These are phyloP conservation scores for Tuber aestivum DNA, from an alignment of 495 filamentous ascomycete genomes.

Conservation along the genomic window DNA sequence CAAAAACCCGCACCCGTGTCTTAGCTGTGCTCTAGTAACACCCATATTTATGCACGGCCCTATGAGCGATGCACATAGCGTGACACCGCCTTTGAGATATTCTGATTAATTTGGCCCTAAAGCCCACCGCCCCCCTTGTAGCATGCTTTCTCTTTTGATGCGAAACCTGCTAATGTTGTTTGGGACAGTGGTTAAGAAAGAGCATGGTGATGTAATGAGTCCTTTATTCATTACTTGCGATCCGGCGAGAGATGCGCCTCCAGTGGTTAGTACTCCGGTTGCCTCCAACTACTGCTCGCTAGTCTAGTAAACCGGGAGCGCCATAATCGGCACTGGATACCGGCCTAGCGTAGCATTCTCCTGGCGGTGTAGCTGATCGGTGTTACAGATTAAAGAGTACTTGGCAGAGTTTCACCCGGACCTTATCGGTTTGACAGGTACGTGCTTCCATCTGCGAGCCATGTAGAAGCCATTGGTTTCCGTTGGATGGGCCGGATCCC, in stretches of 20 bases:
- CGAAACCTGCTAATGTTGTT: slow-evolving; percentile 6
- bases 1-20: not conserved
- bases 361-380: slow-evolving; percentile 3
- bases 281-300: not conserved
- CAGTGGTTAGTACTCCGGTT: slow-evolving; percentile 48
- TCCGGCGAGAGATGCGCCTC: slow-evolving; percentile 79
- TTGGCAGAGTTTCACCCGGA: slow-evolving; percentile 85
- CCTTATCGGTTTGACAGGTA: slow-evolving; percentile 72
- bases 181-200: slow-evolving; percentile 43
- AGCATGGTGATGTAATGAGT: slow-evolving; percentile 39
- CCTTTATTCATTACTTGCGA: slow-evolving; percentile 96
- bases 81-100: not conserved
- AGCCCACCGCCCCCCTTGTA: not conserved
- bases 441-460: not conserved
- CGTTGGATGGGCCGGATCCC: not conserved
- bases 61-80: not conserved
- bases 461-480: not conserved
- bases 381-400: slow-evolving; percentile 60
- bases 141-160: not conserved
- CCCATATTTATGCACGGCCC: not conserved
- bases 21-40: not conserved
- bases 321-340: not conserved
- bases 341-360: not conserved
- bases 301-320: not conserved
- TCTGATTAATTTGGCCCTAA: not conserved